Evolutionary conservation across 306 rosid species (phyloP), one percentile per base, ranked within the genome.

Genomic region (Ziziphus jujuba): DNA sequence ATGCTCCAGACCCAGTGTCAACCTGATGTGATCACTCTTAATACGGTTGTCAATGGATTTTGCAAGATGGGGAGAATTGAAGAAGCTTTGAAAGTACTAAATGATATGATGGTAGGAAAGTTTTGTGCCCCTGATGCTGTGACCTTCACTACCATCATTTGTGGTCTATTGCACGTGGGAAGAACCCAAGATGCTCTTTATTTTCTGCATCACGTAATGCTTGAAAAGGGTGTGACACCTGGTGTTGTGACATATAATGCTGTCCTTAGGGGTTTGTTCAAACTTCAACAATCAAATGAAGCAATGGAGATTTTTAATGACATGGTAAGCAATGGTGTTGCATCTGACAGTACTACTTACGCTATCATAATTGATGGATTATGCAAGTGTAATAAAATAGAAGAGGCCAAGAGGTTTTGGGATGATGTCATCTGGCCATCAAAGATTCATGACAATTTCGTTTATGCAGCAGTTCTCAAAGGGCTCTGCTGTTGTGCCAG

Each of bases 381-480:
- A 40, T 82, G 87, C 68, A 71, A 76, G 53, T 71, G 79, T 48
- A 69, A 80, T 73, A 87, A 62, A 68, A 72, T 92, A 67, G 97
- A 92, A 71, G 91, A 82, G 72, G 93, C 89, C 19, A 84, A 87
- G 78, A 82, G 78, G 57, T 76, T 89, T 57, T 92, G 98, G 98
- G 84, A 82, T 71, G 80, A 82, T 56, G 79, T 86, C 23, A 74
- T 92, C 61, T 92, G 98, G 98, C 91, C 98, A 20, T 92, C 98
- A 13, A 77, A 80, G 72, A 53, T 72, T 62, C 93, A 89, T 44
- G 97, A 92, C 71, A 68, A 64, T 75, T 92, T 85, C 73, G 96
- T 92, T 65, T 92, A 92, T 63, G 87, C 97, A 9, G 82, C 91
- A 38, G 69, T 92, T 66, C 75, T 92, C 38, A 86, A 89, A 78